Evolutionary conservation across 306 rosid species (phyloP).

Genomic region (Quercus robur): DNA sequence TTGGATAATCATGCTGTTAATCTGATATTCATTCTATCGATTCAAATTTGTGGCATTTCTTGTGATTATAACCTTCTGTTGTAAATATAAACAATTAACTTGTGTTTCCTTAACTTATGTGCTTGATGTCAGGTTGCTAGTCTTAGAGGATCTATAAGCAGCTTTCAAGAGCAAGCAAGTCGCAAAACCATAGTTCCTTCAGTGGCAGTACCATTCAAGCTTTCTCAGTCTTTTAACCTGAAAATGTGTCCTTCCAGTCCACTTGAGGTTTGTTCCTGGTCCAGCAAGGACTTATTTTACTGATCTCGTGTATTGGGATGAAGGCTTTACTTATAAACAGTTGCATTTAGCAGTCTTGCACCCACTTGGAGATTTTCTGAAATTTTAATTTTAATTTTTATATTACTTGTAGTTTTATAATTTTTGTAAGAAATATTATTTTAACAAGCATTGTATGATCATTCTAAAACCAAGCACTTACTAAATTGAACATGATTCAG

Average conservation of each 20-base stretch:
- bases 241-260: slow-evolving; percentile 66
- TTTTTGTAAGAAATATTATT: neutral
- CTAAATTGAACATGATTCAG: slow-evolving; percentile 40
- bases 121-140: slow-evolving; percentile 74
- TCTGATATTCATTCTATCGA: neutral
- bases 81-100: slow-evolving; percentile 6
- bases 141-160: slow-evolving; percentile 92
- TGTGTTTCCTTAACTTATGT: slow-evolving; percentile 11
- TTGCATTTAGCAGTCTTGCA: neutral
- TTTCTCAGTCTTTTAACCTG: slow-evolving; percentile 73
- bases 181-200: slow-evolving; percentile 77
- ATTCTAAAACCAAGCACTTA: neutral
- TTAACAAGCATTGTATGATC: neutral
- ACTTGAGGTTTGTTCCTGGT: slow-evolving; percentile 56
- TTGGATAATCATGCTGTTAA: neutral
- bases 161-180: slow-evolving; percentile 99
- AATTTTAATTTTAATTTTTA: neutral
- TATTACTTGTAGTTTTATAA: neutral
- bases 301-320: slow-evolving; percentile 12
- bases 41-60: slow-evolving; percentile 2
- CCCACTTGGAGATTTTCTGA: neutral
- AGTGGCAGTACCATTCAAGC: slow-evolving; percentile 56
- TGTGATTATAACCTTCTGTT: neutral
- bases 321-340: neutral
- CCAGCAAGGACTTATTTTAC: slow-evolving; percentile 5